Evolutionary conservation across 306 rosid species (phyloP).

Genomic region (Acmispon strigosus): DNA sequence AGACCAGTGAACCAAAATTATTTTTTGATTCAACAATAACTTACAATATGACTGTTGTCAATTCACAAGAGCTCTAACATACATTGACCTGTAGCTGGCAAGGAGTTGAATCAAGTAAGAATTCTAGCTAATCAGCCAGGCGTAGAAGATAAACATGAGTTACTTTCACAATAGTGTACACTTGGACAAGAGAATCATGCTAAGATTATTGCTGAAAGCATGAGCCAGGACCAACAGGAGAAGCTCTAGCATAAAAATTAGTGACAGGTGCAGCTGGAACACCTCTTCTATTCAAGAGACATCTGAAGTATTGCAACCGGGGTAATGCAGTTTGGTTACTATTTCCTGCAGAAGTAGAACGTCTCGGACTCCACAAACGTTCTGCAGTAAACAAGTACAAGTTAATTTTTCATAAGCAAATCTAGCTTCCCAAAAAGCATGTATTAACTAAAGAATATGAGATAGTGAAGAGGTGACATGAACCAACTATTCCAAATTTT

Average conservation of each 20-base stretch:
- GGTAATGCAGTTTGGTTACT: conserved; percentile 35
- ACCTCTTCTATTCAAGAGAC: conserved; percentile 75
- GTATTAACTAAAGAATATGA: not conserved
- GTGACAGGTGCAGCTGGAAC: conserved; percentile 83
- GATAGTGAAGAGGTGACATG: not conserved
- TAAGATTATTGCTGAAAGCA: conserved; percentile 59
- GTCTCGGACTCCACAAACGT: conserved; percentile 78
- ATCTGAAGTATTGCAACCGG: conserved; percentile 79
- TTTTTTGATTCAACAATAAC: conserved; percentile 15
- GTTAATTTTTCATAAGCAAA: conserved; percentile 16
- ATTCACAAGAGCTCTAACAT: conserved; percentile 7
- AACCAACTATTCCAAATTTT: too few species aligned
- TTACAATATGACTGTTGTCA: conserved; percentile 12
- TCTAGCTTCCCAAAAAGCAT: not conserved
- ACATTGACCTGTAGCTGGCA: not conserved
- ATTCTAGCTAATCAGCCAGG: not conserved
- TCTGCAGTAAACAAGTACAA: conserved; percentile 31
- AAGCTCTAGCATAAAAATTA: conserved; percentile 49
- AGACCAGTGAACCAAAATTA: not conserved
- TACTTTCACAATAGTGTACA: not conserved
- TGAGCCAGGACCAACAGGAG: conserved; percentile 76
- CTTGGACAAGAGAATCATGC: not conserved
- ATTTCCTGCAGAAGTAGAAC: conserved; percentile 26
- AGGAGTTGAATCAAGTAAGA: not conserved
- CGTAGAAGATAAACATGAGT: not conserved